Conservation (phyloP, 2,329 filamentous ascomycete species). For the Colletotrichum tropicale region DNA sequence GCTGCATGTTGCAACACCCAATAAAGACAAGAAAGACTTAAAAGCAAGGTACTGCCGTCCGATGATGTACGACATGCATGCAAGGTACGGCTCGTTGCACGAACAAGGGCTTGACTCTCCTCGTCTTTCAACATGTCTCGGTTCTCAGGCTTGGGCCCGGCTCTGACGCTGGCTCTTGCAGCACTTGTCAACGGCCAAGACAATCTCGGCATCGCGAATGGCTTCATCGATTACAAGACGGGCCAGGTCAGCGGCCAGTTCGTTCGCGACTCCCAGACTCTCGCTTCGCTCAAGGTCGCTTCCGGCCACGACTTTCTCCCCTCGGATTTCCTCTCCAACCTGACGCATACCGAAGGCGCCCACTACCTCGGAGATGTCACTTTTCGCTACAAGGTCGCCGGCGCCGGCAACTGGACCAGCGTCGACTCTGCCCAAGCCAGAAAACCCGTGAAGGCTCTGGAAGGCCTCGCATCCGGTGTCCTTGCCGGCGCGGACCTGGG, state of each 20-base stretch:
- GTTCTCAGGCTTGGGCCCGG: background rate
- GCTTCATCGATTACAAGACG: background rate
- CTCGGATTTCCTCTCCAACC: constrained; percentile 49
- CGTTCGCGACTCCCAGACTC: constrained; percentile 41
- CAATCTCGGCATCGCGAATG: background rate
- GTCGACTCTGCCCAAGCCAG: constrained; percentile 50
- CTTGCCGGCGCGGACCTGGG: constrained; percentile 45
- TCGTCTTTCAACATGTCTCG: background rate
- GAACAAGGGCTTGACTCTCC: background rate
- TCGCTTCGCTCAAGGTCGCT: constrained; percentile 47
- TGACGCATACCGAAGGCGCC: constrained; percentile 53
- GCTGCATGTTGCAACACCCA: background rate
- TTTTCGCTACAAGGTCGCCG: constrained; percentile 53
- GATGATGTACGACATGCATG: background rate
- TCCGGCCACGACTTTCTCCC: constrained; percentile 60
- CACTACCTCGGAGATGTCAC: constrained; percentile 66
- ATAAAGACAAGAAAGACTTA: background rate
- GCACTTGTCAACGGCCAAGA: background rate
- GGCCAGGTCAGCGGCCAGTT: constrained; percentile 8
- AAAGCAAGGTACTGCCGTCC: background rate
- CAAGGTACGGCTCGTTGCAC: background rate
- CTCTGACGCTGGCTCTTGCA: background rate
- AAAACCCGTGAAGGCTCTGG: constrained; percentile 34
- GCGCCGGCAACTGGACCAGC: constrained; percentile 44
- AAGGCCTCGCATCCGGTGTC: constrained; percentile 16